Evolutionary conservation across 352 stramenopile species (phyloP).

Genomic region (Sclerospora graminicola): DNA sequence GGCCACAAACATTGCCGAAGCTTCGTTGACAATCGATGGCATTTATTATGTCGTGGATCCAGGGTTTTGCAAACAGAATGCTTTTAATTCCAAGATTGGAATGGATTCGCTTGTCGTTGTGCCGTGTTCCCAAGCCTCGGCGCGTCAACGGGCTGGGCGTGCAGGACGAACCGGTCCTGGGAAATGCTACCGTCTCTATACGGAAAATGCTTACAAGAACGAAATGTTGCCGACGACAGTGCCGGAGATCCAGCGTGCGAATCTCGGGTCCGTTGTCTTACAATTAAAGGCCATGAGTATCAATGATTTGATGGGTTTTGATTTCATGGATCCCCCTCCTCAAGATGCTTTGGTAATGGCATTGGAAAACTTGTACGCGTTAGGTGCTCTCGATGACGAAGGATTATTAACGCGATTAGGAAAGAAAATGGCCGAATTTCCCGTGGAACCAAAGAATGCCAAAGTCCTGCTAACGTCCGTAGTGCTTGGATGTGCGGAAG

Average conservation of each 20-base stretch:
- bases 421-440: conserved; percentile 99
- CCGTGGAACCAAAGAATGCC: conserved; percentile 96
- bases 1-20: conserved; percentile 99
- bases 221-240: conserved; percentile 96
- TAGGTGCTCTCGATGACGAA: conserved; percentile 98
- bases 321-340: conserved; percentile 99
- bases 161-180: conserved; percentile 97
- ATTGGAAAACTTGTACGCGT: conserved; percentile 95
- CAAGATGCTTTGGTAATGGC: conserved; percentile 95
- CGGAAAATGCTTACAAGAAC: conserved; percentile 96
- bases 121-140: conserved; percentile 96
- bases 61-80: conserved; percentile 98
- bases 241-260: conserved; percentile 98
- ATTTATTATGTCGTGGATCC: conserved; percentile 92
- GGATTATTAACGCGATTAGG: conserved; percentile 86
- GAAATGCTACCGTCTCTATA: conserved; percentile 99
- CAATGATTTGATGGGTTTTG: conserved; percentile 98
- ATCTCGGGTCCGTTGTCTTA: conserved; percentile 97
- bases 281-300: conserved; percentile 99
- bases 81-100: conserved; percentile 97
- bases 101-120: conserved; percentile 99
- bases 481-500: conserved; percentile 95
- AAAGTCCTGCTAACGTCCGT: conserved; percentile 98
- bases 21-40: conserved; percentile 98
- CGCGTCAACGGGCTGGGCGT: conserved; percentile 94